These are phyloP conservation scores for Solanum gandarillasii DNA, from an alignment of 257 asterid species.

Conservation along the genomic window DNA sequence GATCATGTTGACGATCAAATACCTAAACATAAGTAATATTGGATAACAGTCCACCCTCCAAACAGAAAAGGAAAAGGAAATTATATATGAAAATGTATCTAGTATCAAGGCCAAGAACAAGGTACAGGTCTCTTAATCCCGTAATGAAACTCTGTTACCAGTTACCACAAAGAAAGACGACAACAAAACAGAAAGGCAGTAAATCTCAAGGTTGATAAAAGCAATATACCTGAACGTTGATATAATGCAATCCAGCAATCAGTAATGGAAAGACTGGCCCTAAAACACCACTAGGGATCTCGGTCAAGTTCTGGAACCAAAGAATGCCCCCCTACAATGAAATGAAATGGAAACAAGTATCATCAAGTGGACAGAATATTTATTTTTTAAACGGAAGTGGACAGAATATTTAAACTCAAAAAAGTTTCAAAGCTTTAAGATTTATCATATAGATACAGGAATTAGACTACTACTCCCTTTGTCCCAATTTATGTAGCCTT, in stretches of 20 bases:
- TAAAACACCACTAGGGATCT: conserved; percentile 50
- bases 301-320: conserved; percentile 90
- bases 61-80: not conserved
- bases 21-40: not conserved
- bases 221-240: conserved; percentile 53
- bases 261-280: conserved; percentile 73
- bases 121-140: not conserved
- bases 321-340: conserved; percentile 58
- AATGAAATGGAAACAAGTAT: not conserved
- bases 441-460: not conserved
- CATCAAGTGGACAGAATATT: not conserved
- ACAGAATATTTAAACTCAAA: not conserved
- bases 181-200: not conserved
- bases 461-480: not conserved
- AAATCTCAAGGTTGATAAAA: not conserved
- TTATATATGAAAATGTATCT: not conserved
- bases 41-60: not conserved
- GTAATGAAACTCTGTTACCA: not conserved
- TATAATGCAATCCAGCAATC: conserved; percentile 65
- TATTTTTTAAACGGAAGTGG: not conserved
- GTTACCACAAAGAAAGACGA: not conserved
- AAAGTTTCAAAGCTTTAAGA: not conserved
- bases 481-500: not conserved
- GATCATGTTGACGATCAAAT: not conserved
- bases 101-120: not conserved